Base-by-base conservation (phyloP, 2,329 filamentous ascomycete species). In the Phyllosticta citrichinensis region DNA sequence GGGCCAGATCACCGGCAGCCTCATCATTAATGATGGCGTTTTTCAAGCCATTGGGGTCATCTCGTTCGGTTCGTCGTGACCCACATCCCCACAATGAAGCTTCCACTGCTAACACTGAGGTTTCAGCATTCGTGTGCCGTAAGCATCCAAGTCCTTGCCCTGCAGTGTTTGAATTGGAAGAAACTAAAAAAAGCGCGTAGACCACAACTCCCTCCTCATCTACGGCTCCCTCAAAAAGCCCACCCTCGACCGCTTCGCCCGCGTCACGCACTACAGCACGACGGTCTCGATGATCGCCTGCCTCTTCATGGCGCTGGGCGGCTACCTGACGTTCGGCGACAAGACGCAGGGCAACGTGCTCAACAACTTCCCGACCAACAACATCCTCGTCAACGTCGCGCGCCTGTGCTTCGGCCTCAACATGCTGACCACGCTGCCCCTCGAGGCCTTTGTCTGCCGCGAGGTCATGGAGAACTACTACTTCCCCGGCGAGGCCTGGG, bases 11-110 rank as follows among this genome's bases (percentile, higher is more conserved):
- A 83, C 80, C 64, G 83, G 82, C 61, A 82, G 86, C 17, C 75
- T 91, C 47, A 76, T 97, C n/a, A 80, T 97, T 66, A 95, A 96
- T 69, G 80, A 82, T 25, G 94, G 93, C 55, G 86, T 99, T 62
- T 95, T 97, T 70, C 92, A 97, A 74, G 93, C 94, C 22, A 91
- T 99, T 68, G 94, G 94, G 33, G 93, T 99, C 19, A 99, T 99
- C 67, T 97, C 94, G 4, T 99, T 99, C 73, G 92, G 89, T 94
- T 80, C 55, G 82, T 68, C 55, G 55, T 61, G 47, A 24, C 22
- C 40, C 2, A 55, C 30, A 8, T 20, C 17, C 50, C 30, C 24
- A 10, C 22, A 53, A 25, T 11, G 10, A 24, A 20, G 30, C 14
- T 22, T 27, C 55, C 19, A 30, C 56, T 54, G 47, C 50, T 47